Conservation (phyloP, 495 filamentous ascomycete species). For the Hypoxylon perforatum region DNA sequence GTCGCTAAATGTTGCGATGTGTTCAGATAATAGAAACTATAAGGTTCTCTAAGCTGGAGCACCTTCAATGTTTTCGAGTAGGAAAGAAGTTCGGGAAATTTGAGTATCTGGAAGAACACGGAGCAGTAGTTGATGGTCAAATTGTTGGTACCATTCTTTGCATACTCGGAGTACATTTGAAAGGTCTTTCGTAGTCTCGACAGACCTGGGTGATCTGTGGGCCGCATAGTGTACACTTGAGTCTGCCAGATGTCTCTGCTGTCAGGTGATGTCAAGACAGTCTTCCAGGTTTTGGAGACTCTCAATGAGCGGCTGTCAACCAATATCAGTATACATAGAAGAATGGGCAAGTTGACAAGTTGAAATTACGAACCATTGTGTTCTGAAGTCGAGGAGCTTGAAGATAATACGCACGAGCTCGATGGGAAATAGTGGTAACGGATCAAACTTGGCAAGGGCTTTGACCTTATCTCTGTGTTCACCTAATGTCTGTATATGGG, state of each 20-base stretch:
- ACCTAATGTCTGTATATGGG: slow-evolving; percentile 14
- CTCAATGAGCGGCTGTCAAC: slow-evolving; percentile 34
- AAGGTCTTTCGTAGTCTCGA: slow-evolving; percentile 1
- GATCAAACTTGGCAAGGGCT: slow-evolving; percentile 49
- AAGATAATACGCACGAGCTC: slow-evolving; percentile 62
- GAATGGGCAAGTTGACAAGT: background rate
- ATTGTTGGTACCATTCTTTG: background rate
- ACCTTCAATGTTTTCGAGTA: background rate
- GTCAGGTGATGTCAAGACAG: slow-evolving; percentile 16
- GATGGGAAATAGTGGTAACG: slow-evolving; percentile 58
- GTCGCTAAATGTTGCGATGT: background rate
- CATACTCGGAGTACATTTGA: slow-evolving; percentile 24
- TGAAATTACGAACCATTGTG: slow-evolving; percentile 59
- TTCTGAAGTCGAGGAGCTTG: slow-evolving; percentile 56
- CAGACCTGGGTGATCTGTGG: background rate
- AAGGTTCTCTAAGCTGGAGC: slow-evolving; percentile 27
- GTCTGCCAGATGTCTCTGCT: slow-evolving; percentile 30
- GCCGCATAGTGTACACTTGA: slow-evolving; percentile 21
- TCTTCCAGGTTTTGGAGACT: slow-evolving; percentile 40
- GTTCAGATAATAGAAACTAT: background rate
- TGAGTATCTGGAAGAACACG: background rate
- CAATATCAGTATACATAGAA: background rate
- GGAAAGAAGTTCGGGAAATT: background rate
- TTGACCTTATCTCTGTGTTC: slow-evolving; percentile 32
- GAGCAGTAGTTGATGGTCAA: background rate